Conservation (phyloP, 345 rosid genomes). For the Acer campestre region DNA sequence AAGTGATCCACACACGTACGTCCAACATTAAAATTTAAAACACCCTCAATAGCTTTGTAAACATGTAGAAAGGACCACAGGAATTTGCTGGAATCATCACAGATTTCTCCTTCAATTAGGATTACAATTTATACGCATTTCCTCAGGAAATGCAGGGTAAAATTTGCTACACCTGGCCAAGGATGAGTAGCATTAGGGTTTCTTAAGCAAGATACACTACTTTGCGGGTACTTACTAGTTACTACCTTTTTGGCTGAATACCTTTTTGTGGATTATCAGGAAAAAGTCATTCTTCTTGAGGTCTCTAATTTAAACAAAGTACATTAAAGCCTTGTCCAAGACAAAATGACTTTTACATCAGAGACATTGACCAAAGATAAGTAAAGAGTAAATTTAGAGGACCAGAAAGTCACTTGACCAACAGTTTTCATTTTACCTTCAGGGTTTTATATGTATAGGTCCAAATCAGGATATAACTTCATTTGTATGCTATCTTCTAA, state of each 20-base stretch:
- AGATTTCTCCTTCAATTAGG: slow-evolving; percentile 9
- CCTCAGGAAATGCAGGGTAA: not conserved
- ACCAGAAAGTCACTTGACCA: too few species aligned
- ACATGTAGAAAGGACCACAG: not conserved
- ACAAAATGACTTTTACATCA: not conserved
- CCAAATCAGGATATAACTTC: too few species aligned
- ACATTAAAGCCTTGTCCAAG: not conserved
- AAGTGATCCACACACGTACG: not conserved
- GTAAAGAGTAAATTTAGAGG: too few species aligned
- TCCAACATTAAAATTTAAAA: too few species aligned
- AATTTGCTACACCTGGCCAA: not conserved
- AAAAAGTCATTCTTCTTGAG: too few species aligned
- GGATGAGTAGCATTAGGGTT: not conserved
- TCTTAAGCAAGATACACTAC: not conserved
- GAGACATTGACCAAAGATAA: not conserved
- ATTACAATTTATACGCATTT: not conserved
- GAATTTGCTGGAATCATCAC: not conserved
- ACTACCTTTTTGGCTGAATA: too few species aligned
- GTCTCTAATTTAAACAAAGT: not conserved
- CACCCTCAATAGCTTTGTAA: too few species aligned
- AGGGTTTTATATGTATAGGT: too few species aligned
- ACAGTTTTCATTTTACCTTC: too few species aligned
- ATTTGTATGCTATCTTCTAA: too few species aligned
- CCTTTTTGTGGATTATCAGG: too few species aligned
- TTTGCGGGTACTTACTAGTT: too few species aligned